Base-by-base conservation (phyloP, 2,329 filamentous ascomycete genomes). In the Alternaria solani region DNA sequence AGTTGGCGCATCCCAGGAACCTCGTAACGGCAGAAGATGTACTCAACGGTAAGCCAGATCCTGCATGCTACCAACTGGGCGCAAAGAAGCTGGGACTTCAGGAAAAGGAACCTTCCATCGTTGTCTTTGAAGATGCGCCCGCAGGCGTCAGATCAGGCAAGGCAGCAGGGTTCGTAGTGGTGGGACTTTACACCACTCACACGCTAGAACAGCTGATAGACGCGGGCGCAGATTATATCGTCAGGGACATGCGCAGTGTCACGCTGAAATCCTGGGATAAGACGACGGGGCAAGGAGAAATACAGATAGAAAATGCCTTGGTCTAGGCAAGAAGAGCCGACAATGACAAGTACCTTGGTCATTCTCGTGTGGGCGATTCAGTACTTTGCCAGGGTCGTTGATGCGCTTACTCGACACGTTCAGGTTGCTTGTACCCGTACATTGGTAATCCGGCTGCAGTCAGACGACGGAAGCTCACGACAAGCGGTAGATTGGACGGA, bases 111-210 rank as follows among this genome's bases (percentile, higher is more conserved):
- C 64, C 71, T 26, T 68, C 72, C 11, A 84, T 94, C 43, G 82
- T 97, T 56, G 94, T 97, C 49, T 81, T 97, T 38, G 94, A 97
- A 80, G 94, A 97, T 81, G 92, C 92, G 57, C 93, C 94, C 5
- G 92, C 93, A 7, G 94, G 94, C 5, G 92, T 97, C 73, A 84
- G 81, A 65, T 88, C 93, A 28, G 94, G 93, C 49, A 96, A 94
- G 80, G 91, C 87, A 1, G 94, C 94, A 9, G 93, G 93, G 2
- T 97, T 91, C 81, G 89, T 87, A 74, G 94, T 97, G 12, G 81
- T 96, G 46, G 94, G 89, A n/a, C 81, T 97, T 55, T 87, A 91
- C 56, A 97, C 93, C 55, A 96, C 92, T 73, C 94, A 97, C 80
- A 88, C 86, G 26, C 82, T 89, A 46, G 87, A 88, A 69, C 87